Evolutionary conservation across 805 yeast genomes (phyloP).

Genomic region (Spathaspora gorwiae): DNA sequence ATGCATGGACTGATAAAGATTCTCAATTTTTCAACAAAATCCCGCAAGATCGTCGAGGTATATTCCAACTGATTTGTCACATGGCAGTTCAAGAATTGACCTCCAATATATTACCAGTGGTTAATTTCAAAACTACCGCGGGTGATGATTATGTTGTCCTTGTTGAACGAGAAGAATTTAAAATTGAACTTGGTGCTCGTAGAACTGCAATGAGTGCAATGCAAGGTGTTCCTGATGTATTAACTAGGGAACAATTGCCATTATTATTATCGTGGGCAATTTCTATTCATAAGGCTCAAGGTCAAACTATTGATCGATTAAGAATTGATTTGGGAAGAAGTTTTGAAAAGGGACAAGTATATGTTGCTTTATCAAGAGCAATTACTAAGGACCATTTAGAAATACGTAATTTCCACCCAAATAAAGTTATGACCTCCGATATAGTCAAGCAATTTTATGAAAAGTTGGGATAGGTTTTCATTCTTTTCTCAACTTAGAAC

Average conservation of each 20-base stretch:
- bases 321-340: constrained; percentile 62
- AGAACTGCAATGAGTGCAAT: neutral
- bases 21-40: constrained; percentile 12
- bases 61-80: constrained; percentile 16
- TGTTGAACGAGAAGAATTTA: constrained; percentile 36
- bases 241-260: constrained; percentile 59
- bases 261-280: constrained; percentile 75
- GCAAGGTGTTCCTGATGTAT: constrained; percentile 11
- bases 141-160: constrained; percentile 27
- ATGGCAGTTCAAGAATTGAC: constrained; percentile 18
- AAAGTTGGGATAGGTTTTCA: constrained; percentile 2
- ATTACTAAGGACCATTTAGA: constrained; percentile 62
- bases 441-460: constrained; percentile 32
- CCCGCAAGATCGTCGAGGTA: constrained; percentile 22
- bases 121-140: constrained; percentile 37
- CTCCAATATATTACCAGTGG: constrained; percentile 37
- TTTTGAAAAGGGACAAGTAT: constrained; percentile 81
- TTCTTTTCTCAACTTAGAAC: too few species aligned
- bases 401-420: constrained; percentile 58
- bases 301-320: constrained; percentile 71
- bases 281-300: constrained; percentile 82
- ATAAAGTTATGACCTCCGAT: constrained; percentile 41
- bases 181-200: constrained; percentile 4
- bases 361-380: constrained; percentile 80
- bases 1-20: constrained; percentile 15